These are phyloP conservation scores for Sphaerostilbella broomeana DNA, from an alignment of 2,329 filamentous ascomycete genomes.

Conservation along the genomic window DNA sequence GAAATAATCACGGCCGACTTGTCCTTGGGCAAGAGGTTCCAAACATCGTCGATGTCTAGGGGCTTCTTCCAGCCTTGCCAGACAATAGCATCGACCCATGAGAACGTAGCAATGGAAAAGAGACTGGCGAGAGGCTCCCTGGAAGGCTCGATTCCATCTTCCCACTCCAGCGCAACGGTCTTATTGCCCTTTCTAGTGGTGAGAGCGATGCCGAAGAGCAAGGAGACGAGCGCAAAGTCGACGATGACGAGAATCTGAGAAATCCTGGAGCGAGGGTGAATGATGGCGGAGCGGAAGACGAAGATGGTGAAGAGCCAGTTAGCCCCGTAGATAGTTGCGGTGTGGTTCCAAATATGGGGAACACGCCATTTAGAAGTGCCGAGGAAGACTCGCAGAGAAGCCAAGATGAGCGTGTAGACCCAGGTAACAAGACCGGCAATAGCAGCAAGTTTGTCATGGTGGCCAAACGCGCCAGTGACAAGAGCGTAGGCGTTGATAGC, in stretches of 20 bases:
- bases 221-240: slow-evolving; percentile 67
- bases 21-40: slow-evolving; percentile 84
- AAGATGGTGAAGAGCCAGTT: slow-evolving; percentile 74
- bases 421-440: slow-evolving; percentile 66
- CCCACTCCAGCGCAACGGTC: slow-evolving; percentile 79
- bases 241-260: slow-evolving; percentile 59
- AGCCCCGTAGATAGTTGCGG: slow-evolving; percentile 70
- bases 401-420: slow-evolving; percentile 72
- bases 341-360: slow-evolving; percentile 85
- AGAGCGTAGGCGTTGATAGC: slow-evolving; percentile 61
- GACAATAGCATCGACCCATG: slow-evolving; percentile 85
- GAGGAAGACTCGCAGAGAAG: slow-evolving; percentile 63
- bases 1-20: slow-evolving; percentile 76
- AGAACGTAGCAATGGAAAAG: slow-evolving; percentile 79
- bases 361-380: slow-evolving; percentile 59
- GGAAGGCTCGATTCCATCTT: slow-evolving; percentile 80
- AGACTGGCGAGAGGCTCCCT: slow-evolving; percentile 82
- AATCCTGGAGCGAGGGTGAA: slow-evolving; percentile 62
- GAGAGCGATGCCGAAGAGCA: slow-evolving; percentile 70
- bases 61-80: slow-evolving; percentile 82
- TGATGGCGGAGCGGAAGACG: slow-evolving; percentile 76
- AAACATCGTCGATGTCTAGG: slow-evolving; percentile 77
- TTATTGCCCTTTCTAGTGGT: slow-evolving; percentile 89
- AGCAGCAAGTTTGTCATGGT: slow-evolving; percentile 51
- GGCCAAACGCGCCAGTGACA: slow-evolving; percentile 51